Conservation (phyloP, 495 filamentous ascomycete species). For the Paragyromitra xinjiangensis region DNA sequence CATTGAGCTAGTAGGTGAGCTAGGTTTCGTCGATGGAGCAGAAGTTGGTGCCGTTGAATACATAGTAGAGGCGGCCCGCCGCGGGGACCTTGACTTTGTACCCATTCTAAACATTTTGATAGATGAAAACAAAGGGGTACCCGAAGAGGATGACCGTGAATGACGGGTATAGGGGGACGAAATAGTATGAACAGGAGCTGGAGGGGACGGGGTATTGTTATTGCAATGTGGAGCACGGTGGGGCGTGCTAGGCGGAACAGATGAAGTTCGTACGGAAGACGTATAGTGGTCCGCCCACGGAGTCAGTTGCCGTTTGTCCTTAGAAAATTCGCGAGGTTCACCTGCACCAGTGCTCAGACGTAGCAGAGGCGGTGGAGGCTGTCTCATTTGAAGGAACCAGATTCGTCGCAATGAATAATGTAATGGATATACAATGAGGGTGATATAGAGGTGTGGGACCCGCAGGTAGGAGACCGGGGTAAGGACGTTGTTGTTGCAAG, state of each 20-base stretch:
- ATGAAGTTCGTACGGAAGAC: constrained; percentile 44
- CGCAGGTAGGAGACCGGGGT: constrained; percentile 25
- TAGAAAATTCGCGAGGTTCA: constrained; percentile 35
- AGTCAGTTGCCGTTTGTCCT: constrained; percentile 38
- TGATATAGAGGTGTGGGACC: constrained; percentile 35
- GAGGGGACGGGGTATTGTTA: constrained; percentile 50
- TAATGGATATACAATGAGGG: constrained; percentile 39
- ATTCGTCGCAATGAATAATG: constrained; percentile 40
- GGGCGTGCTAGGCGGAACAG: constrained; percentile 29
- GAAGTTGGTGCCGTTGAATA: constrained; percentile 43
- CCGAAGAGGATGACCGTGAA: constrained; percentile 38
- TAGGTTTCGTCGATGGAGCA: constrained; percentile 42
- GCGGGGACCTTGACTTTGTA: constrained; percentile 54
- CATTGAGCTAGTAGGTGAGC: constrained; percentile 52
- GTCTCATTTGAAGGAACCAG: constrained; percentile 54
- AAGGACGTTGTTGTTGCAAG: constrained; percentile 36
- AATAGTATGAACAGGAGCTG: constrained; percentile 25
- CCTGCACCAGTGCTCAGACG: constrained; percentile 50
- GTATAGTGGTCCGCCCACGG: constrained; percentile 44
- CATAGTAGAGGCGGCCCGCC: constrained; percentile 48
- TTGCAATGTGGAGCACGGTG: constrained; percentile 34
- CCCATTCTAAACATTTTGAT: constrained; percentile 55
- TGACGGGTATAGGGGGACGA: constrained; percentile 23
- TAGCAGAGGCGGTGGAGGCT: constrained; percentile 52
- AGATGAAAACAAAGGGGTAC: constrained; percentile 52